A percentile compares a stretch with the other conserved stretches of the same genome.
Conservation (phyloP, 768 basidiomycete genomes). For the Asterophora lycoperdoides region DNA sequence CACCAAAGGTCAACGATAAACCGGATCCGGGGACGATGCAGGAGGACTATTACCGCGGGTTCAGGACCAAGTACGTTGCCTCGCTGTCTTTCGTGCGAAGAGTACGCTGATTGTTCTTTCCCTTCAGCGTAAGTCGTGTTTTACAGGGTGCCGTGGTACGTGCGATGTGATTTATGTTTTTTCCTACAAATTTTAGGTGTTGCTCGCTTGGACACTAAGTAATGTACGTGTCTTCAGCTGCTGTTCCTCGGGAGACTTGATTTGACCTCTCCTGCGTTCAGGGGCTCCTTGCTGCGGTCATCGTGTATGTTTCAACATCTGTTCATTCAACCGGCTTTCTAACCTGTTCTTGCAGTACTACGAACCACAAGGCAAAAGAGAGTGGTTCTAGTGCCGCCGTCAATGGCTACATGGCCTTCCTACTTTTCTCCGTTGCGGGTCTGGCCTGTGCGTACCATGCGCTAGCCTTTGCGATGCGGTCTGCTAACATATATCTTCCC, state of each 20-base stretch:
- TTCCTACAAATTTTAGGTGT: constrained; percentile 41
- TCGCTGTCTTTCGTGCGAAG: not conserved
- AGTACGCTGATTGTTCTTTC: constrained; percentile 12
- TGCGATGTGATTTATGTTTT: not conserved
- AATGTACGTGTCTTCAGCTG: constrained; percentile 47
- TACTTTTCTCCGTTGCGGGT: constrained; percentile 84
- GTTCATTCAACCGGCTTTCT: not conserved
- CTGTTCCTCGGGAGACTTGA: constrained; percentile 4
- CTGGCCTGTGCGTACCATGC: constrained; percentile 66
- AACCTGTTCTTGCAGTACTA: constrained; percentile 27
- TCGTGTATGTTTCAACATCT: constrained; percentile 49
- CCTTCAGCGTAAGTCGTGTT: constrained; percentile 25
- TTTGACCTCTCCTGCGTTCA: constrained; percentile 19
- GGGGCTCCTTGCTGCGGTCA: constrained; percentile 69
- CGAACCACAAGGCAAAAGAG: constrained; percentile 47
- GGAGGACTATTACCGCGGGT: constrained; percentile 85
- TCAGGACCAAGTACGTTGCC: constrained; percentile 77
- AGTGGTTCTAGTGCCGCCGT: constrained; percentile 51
- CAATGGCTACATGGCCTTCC: constrained; percentile 84
- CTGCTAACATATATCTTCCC: not conserved
- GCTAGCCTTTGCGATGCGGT: constrained; percentile 1
- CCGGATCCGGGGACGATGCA: constrained; percentile 59
- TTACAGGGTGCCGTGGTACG: not conserved
- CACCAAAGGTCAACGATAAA: constrained; percentile 66
- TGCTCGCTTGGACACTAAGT: constrained; percentile 85